Evolutionary conservation across 1,139 yeast species (phyloP).

Genomic region (Hyphopichia fennica): DNA sequence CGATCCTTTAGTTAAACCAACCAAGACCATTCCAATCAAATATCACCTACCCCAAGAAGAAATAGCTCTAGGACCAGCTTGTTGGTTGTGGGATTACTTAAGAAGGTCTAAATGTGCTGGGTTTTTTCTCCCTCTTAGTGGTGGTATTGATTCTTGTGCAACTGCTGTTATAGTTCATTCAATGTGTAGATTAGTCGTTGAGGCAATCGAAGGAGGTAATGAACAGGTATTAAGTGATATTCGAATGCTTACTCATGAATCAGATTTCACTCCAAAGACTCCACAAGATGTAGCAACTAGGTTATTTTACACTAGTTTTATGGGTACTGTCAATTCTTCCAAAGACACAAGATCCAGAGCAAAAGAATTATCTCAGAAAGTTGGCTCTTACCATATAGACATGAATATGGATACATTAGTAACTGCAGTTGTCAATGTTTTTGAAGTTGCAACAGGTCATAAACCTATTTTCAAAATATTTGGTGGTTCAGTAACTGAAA

Average conservation of each 20-base stretch:
- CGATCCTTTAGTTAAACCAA: conserved; percentile 65
- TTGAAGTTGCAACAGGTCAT: conserved; percentile 88
- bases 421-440: conserved; percentile 66
- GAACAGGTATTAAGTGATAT: conserved; percentile 75
- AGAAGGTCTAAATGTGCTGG: conserved; percentile 91
- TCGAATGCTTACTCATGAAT: conserved; percentile 55
- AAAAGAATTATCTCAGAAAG: conserved; percentile 65
- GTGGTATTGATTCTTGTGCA: conserved; percentile 98
- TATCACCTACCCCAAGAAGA: conserved; percentile 91
- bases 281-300: conserved; percentile 75
- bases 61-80: conserved; percentile 96
- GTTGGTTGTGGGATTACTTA: conserved; percentile 98
- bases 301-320: conserved; percentile 84
- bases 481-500: conserved; percentile 91
- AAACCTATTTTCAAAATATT: conserved; percentile 84
- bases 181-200: conserved; percentile 84
- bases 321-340: conserved; percentile 96
- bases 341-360: conserved; percentile 83
- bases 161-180: conserved; percentile 93
- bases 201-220: conserved; percentile 66
- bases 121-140: conserved; percentile 87
- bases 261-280: conserved; percentile 63
- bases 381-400: conserved; percentile 90
- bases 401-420: conserved; percentile 89
- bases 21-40: conserved; percentile 47